Evolutionary conservation across 768 basidiomycete species (phyloP).

Genomic region (Clitopilus passeckerianus): DNA sequence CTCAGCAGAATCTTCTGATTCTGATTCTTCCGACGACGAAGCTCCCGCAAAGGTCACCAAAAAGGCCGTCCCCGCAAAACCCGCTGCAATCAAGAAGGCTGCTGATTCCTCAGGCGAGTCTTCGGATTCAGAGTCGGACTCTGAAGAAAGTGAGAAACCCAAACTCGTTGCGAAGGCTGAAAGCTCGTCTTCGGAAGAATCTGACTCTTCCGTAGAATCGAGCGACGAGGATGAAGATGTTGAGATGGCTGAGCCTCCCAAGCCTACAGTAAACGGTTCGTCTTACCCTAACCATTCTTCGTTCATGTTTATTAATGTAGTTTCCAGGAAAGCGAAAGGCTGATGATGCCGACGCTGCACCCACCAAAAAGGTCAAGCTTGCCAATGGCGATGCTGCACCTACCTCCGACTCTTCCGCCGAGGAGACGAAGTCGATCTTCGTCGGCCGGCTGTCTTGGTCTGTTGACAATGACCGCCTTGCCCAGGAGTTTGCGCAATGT

Average conservation of each 20-base stretch:
- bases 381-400: conserved; percentile 49
- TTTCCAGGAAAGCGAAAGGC: conserved; percentile 77
- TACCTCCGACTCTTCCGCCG: conserved; percentile 30
- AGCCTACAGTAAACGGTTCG: conserved; percentile 23
- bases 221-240: conserved; percentile 47
- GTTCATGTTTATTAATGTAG: too few relatives aligned
- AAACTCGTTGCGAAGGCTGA: conserved; percentile 5
- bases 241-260: conserved; percentile 45
- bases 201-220: conserved; percentile 12
- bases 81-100: conserved; percentile 14
- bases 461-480: conserved; percentile 93
- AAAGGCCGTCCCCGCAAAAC: conserved; percentile 5
- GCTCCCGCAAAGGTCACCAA: background rate
- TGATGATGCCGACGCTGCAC: conserved; percentile 49
- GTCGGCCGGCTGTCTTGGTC: conserved; percentile 95
- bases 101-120: conserved; percentile 5
- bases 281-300: background rate
- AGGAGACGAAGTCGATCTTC: conserved; percentile 71
- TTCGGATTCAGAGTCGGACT: background rate
- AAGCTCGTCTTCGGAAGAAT: conserved; percentile 20
- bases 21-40: conserved; percentile 18
- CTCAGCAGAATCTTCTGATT: conserved; percentile 14
- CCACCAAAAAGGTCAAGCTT: conserved; percentile 81
- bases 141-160: background rate
- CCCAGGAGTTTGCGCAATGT: conserved; percentile 82